Conservation (phyloP, 164 flowering plant species). For the Nymphaea thermarum region DNA sequence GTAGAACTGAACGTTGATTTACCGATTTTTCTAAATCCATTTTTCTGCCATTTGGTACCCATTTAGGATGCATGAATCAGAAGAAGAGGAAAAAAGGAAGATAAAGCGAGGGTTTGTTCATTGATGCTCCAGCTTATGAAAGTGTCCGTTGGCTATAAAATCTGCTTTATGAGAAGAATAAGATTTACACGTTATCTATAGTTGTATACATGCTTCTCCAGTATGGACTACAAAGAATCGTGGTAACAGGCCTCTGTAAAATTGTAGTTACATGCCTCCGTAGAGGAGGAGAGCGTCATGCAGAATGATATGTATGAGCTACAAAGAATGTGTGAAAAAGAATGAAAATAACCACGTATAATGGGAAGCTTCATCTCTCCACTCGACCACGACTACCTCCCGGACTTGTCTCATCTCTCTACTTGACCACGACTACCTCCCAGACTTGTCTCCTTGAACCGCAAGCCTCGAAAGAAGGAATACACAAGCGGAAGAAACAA, state of each 20-base stretch:
- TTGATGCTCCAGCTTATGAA: neutral
- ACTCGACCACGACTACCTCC: too few relatives aligned
- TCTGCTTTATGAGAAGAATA: neutral
- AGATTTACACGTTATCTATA: neutral
- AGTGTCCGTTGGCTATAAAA: neutral
- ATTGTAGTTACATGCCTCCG: neutral
- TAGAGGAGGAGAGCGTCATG: neutral
- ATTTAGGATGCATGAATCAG: too few relatives aligned
- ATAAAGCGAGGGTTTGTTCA: neutral
- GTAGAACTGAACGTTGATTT: too few relatives aligned
- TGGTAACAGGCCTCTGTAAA: too few relatives aligned
- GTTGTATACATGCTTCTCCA: neutral
- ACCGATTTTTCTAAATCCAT: too few relatives aligned
- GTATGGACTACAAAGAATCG: neutral
- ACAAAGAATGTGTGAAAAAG: neutral
- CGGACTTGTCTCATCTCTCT: too few relatives aligned
- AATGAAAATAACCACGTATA: too few relatives aligned
- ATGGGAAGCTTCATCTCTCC: too few relatives aligned
- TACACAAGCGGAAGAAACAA: conserved; percentile 48
- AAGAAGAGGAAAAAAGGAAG: too few relatives aligned
- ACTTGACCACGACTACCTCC: neutral
- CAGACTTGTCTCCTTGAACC: neutral
- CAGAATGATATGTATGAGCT: neutral
- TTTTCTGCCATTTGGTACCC: too few relatives aligned
- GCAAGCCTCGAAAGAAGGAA: conserved; percentile 60